Evolutionary conservation across 495 filamentous ascomycete species (phyloP), one percentile per base, ranked within the genome.

Genomic region (Annulohypoxylon stygium): DNA sequence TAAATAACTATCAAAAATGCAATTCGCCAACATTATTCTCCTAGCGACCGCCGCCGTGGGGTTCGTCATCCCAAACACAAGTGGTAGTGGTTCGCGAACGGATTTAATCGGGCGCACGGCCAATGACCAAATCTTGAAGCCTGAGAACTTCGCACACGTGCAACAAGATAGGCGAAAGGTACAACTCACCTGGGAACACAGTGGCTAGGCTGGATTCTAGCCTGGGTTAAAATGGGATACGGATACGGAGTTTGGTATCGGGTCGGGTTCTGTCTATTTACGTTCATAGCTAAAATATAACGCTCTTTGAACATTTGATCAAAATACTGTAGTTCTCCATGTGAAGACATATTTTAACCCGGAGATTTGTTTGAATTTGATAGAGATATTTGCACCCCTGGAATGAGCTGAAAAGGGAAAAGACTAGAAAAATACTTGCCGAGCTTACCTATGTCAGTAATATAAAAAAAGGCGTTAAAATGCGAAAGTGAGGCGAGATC

Each of bases 131-230:
- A 30, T 59, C 12, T 34, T 75, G 18, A 63, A 62, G 50, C 72
- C 67, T 26, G 50, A 34, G 54, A 75, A 75, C 57, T 75, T 70
- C 9, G 67, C 67, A 14, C 51, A 67, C 14, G 59, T 75, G 10
- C 72, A 75, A 39, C 50, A 75, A n/a, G 72, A 75, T 51, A 75
- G 67, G 61, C 72, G 72, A 36, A 75, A 18, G 26, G 57, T 16
- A 2, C 67, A 70, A 11, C 48, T 60, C 36, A 25, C 3, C 6
- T 69, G 37, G 66, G 61, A 59, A 51, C 61, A 39, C 3, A 69
- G 66, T 9, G 54, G 55, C 65, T 69, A 67, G 66, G 65, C 71
- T 74, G 66, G 71, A 61, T 73, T 55, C 71, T 67, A 25, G 55
- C 61, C 34, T 65, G 36, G 45, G 7, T 62, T 51, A 23, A 39